A percentile compares a stretch with the other conserved stretches of the same genome.
Conservation (phyloP, 2,329 filamentous ascomycete species). For the Elsinoe fawcettii region DNA sequence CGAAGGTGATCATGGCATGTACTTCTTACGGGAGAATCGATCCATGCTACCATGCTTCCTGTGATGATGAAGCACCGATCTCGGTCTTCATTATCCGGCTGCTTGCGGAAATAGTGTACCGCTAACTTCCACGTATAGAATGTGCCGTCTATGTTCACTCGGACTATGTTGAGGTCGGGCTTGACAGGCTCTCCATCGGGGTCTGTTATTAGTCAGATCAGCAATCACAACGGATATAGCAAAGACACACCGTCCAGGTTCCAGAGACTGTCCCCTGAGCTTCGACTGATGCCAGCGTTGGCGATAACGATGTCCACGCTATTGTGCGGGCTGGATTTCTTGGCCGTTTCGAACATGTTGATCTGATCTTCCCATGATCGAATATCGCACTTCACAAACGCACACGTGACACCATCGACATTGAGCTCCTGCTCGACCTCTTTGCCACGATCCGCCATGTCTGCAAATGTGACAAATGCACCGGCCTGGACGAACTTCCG, state of each 20-base stretch:
- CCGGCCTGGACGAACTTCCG: conserved; percentile 27
- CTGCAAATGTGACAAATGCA: conserved; percentile 31
- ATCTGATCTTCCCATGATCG: conserved; percentile 27
- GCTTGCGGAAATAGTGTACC: conserved; percentile 26
- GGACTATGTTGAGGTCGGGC: conserved; percentile 21
- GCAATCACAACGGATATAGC: too few relatives aligned
- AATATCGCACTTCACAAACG: conserved; percentile 28
- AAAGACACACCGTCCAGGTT: conserved; percentile 16
- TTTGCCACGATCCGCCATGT: conserved; percentile 26
- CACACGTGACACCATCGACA: conserved; percentile 24
- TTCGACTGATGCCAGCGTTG: conserved; percentile 25
- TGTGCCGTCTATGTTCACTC: conserved; percentile 19
- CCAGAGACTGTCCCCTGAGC: conserved; percentile 21
- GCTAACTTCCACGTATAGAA: conserved; percentile 21
- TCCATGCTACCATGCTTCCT: conserved; percentile 41
- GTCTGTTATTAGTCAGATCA: conserved; percentile 20
- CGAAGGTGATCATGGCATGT: background rate
- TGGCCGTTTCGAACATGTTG: conserved; percentile 26
- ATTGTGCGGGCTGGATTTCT: conserved; percentile 19
- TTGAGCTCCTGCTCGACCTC: conserved; percentile 28
- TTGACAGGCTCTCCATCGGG: conserved; percentile 22
- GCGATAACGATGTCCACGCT: conserved; percentile 26
- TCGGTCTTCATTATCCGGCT: conserved; percentile 30
- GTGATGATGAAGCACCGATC: conserved; percentile 46
- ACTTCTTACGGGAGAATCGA: conserved; percentile 27